Conservation (phyloP, 148 eudicot species). For the Talinum fruticosum region DNA sequence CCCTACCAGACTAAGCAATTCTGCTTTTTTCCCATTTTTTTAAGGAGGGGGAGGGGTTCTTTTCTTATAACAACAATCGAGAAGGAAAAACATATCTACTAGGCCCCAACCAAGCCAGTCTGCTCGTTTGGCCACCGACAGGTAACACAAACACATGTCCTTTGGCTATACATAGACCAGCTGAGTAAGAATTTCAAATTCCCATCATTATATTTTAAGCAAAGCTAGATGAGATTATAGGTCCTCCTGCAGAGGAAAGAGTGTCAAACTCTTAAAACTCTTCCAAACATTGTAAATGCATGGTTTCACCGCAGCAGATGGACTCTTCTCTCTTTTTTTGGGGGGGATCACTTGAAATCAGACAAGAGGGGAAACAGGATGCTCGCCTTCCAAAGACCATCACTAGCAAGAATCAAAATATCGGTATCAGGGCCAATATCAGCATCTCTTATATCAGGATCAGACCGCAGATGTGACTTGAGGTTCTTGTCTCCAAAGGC, state of each 20-base stretch:
- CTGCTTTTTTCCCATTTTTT: too few species aligned
- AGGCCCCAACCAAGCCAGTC: too few species aligned
- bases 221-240: not conserved
- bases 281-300: not conserved
- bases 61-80: too few species aligned
- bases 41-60: too few species aligned
- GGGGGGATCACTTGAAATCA: too few species aligned
- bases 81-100: too few species aligned
- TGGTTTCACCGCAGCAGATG: not conserved
- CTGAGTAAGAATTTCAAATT: not conserved
- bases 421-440: slow-evolving; percentile 52
- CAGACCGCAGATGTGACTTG: slow-evolving; percentile 61
- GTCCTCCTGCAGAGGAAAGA: not conserved
- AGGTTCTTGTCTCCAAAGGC: slow-evolving; percentile 82
- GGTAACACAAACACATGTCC: not conserved
- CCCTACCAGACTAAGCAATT: too few species aligned
- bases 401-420: slow-evolving; percentile 69
- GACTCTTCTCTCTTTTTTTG: too few species aligned
- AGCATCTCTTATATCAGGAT: slow-evolving; percentile 54
- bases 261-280: not conserved
- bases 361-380: not conserved
- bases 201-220: not conserved
- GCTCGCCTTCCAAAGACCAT: slow-evolving; percentile 75
- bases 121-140: not conserved
- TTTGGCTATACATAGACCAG: not conserved